phyloP scores from a whole-genome alignment of 1,284 basidiomycete species.

The Cutaneotrichosporon cutaneum region DNA sequence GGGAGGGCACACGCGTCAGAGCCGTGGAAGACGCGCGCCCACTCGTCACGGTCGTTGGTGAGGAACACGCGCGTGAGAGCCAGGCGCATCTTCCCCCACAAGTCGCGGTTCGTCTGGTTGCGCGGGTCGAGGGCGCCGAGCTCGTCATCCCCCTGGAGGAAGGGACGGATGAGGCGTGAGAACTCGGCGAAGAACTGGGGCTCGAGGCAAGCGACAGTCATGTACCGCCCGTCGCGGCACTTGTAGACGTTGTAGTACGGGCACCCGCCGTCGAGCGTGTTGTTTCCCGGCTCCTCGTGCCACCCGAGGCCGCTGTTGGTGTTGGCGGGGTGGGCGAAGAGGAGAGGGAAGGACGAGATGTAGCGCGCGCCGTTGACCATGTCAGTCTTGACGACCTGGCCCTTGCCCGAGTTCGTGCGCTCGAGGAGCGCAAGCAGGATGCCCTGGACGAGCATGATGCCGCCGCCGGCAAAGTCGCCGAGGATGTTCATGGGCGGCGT shows the following conservation, averaged over 20 bases:
- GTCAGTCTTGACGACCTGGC: conserved; percentile 25
- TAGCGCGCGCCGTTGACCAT: conserved; percentile 24
- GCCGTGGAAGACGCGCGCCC: conserved; percentile 18
- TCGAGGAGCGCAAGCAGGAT: conserved; percentile 23
- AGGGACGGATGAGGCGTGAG: conserved; percentile 10
- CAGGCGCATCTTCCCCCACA: conserved; percentile 14
- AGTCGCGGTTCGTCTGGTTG: conserved; percentile 11
- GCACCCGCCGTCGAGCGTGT: conserved; percentile 25
- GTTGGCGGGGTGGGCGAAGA: conserved; percentile 5
- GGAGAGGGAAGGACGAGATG: conserved; percentile 19
- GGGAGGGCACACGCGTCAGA: conserved; percentile 23
- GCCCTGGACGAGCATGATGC: conserved; percentile 22
- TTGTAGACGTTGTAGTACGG: conserved; percentile 22
- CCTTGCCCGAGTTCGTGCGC: conserved; percentile 18
- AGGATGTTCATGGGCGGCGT: conserved; percentile 24
- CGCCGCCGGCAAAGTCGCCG: conserved; percentile 28
- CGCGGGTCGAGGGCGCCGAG: neutral
- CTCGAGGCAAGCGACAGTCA: conserved; percentile 24
- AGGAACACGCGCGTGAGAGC: conserved; percentile 13
- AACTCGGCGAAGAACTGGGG: conserved; percentile 27
- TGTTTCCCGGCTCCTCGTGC: conserved; percentile 13
- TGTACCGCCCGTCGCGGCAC: conserved; percentile 17
- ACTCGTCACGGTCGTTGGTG: conserved; percentile 19
- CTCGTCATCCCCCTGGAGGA: neutral
- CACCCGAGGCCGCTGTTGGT: neutral